These are phyloP conservation scores for Coffea eugenioides DNA, from an alignment of 257 asterid species.

Conservation along the genomic window DNA sequence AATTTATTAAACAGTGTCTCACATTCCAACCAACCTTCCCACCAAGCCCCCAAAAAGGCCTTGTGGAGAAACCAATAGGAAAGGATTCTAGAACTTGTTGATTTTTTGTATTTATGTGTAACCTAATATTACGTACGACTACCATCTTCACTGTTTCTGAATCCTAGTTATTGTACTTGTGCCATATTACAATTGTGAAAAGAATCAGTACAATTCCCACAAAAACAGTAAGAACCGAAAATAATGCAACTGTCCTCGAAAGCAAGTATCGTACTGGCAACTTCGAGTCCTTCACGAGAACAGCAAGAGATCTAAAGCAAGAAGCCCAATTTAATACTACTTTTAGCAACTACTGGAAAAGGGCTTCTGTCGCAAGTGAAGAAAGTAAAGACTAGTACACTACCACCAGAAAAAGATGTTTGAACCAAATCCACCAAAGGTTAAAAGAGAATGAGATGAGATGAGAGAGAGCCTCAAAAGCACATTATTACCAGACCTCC, in stretches of 20 bases:
- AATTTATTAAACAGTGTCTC: too few species aligned
- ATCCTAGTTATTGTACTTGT: neutral
- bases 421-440: conserved; percentile 13
- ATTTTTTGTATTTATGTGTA: too few species aligned
- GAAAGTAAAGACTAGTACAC: conserved; percentile 13
- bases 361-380: conserved; percentile 15
- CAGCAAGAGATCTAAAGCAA: conserved; percentile 6
- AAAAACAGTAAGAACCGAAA: neutral
- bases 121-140: neutral
- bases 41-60: neutral
- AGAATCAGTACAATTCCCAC: neutral
- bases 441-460: neutral
- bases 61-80: neutral
- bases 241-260: conserved; percentile 14
- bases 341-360: conserved; percentile 21
- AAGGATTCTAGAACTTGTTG: neutral
- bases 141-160: neutral
- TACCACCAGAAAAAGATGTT: conserved; percentile 18
- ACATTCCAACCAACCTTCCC: neutral
- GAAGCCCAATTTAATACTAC: conserved; percentile 13
- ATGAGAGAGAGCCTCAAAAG: conserved; percentile 2
- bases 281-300: conserved; percentile 24
- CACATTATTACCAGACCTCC: conserved; percentile 6
- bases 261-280: neutral
- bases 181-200: neutral